phyloP scores from a whole-genome alignment of 371 early-diverging fungal species.

The Gilbertella persicaria region DNA sequence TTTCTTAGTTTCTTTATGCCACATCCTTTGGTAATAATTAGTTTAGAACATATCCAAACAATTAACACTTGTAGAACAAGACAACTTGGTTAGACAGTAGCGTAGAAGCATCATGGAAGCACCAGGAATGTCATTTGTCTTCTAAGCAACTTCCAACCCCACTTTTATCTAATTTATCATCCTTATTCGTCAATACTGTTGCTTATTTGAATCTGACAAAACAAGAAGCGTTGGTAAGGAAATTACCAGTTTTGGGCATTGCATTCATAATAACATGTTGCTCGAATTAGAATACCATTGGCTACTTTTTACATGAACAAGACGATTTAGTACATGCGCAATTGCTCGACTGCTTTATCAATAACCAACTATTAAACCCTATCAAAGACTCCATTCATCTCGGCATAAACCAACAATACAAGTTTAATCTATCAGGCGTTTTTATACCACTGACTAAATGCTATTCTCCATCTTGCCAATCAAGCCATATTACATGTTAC shows the following conservation, averaged over 20 bases:
- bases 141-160: conserved; percentile 6
- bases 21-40: not conserved
- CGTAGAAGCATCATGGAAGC: too few relatives aligned
- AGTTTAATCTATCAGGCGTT: conserved; percentile 16
- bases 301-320: conserved; percentile 26
- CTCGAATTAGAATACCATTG: conserved; percentile 25
- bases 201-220: conserved; percentile 26
- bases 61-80: too few relatives aligned
- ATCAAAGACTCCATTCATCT: not conserved
- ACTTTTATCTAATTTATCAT: conserved; percentile 21
- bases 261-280: conserved; percentile 6
- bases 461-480: conserved; percentile 33
- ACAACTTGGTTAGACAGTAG: too few relatives aligned
- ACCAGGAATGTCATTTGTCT: not conserved
- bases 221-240: conserved; percentile 32
- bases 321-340: conserved; percentile 20
- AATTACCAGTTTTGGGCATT: conserved; percentile 10
- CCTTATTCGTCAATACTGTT: conserved; percentile 21
- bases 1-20: not conserved
- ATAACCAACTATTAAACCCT: conserved; percentile 7
- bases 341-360: conserved; percentile 23
- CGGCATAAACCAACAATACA: not conserved
- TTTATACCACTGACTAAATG: conserved; percentile 34
- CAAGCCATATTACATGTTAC: conserved; percentile 24
- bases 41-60: too few relatives aligned